A percentile compares a stretch with the other conserved stretches of the same genome.
These are phyloP conservation scores for Diplodia mutila DNA, from an alignment of 2,329 filamentous ascomycete species.

Conservation along the genomic window DNA sequence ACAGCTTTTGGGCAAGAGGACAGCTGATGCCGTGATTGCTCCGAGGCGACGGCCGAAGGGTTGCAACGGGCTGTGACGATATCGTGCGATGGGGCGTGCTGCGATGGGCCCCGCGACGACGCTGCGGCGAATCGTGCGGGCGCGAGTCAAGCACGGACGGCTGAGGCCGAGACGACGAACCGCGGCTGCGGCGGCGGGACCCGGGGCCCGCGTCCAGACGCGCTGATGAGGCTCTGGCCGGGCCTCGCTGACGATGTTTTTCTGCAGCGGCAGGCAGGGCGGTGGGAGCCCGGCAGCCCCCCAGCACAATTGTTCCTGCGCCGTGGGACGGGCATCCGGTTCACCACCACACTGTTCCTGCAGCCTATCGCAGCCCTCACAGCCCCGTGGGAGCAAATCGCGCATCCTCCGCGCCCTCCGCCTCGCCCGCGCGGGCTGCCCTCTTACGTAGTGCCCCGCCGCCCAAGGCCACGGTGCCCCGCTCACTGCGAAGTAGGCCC, in stretches of 20 bases:
- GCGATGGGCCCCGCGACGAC: background rate
- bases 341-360: conserved; percentile 9
- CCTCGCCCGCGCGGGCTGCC: conserved; percentile 27
- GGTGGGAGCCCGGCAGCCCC: background rate
- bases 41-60: background rate
- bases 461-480: conserved; percentile 23
- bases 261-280: conserved; percentile 1
- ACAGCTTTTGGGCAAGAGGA: background rate
- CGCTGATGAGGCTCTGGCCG: conserved; percentile 4
- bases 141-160: conserved; percentile 15
- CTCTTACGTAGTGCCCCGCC: conserved; percentile 27
- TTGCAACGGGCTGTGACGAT: conserved; percentile 1
- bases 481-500: conserved; percentile 24
- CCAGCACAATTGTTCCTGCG: conserved; percentile 1
- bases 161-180: conserved; percentile 6
- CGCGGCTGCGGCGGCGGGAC: conserved; percentile 20
- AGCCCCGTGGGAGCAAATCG: conserved; percentile 23
- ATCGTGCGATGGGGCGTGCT: conserved; percentile 7
- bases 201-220: conserved; percentile 8
- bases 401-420: conserved; percentile 22
- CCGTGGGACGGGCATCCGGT: conserved; percentile 11
- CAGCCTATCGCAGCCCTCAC: conserved; percentile 11
- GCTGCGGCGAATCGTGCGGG: background rate
- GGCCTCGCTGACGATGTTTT: background rate
- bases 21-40: conserved; percentile 15